Evolutionary conservation across 805 yeast genomes (phyloP).

Genomic region (Geotrichum ghanense): DNA sequence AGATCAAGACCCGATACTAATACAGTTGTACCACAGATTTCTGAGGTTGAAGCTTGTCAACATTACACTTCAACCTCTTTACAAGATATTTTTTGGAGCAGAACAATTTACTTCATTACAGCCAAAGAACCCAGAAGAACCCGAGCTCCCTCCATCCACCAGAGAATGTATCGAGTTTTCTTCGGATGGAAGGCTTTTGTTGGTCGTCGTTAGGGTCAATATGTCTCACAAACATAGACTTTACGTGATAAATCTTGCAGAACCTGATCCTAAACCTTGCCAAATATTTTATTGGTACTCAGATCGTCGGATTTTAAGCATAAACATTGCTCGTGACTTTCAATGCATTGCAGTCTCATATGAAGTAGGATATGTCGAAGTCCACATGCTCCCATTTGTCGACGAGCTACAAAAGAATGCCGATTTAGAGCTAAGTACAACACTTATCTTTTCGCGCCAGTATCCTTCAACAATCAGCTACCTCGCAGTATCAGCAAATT

Average conservation of each 20-base stretch:
- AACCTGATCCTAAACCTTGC: neutral
- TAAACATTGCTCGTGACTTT: constrained; percentile 3
- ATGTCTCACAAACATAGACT: neutral
- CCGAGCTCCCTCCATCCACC: neutral
- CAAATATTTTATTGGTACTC: neutral
- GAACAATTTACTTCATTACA: neutral
- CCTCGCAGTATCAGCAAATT: constrained; percentile 11
- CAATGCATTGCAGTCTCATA: constrained; percentile 10
- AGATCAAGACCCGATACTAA: neutral
- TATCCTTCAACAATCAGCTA: constrained; percentile 15
- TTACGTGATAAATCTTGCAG: neutral
- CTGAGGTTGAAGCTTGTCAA: neutral
- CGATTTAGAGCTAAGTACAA: constrained; percentile 3
- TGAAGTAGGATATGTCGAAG: constrained; percentile 8
- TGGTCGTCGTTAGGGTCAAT: neutral
- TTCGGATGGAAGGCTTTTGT: neutral
- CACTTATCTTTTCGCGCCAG: constrained; percentile 11
- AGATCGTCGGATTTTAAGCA: neutral
- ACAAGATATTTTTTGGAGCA: neutral
- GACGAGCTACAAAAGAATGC: neutral
- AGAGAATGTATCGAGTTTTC: neutral
- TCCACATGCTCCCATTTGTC: constrained; percentile 3
- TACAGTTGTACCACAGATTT: neutral
- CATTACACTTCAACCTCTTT: neutral
- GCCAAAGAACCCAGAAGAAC: neutral